These are phyloP conservation scores for Aspergillus glaucus DNA, from an alignment of 2,329 filamentous ascomycete genomes.

Conservation along the genomic window DNA sequence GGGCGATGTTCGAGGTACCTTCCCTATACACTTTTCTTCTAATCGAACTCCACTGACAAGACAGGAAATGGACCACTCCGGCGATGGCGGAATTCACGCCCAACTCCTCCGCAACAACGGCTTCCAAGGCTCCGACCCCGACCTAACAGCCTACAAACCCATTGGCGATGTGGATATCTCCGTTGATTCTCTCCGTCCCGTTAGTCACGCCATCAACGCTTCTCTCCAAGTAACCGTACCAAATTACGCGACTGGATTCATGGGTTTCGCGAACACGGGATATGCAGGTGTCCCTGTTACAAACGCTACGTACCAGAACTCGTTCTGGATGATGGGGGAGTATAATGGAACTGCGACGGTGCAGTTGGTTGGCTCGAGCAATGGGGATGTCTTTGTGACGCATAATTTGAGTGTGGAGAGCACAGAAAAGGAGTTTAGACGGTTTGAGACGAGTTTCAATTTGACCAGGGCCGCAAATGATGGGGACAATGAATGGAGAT, in stretches of 20 bases:
- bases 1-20: slow-evolving; percentile 32
- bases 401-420: slow-evolving; percentile 21
- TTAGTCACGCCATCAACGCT: slow-evolving; percentile 23
- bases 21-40: background rate
- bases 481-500: slow-evolving; percentile 24
- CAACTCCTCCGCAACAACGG: slow-evolving; percentile 22
- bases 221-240: slow-evolving; percentile 11
- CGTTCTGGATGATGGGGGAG: slow-evolving; percentile 28
- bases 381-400: slow-evolving; percentile 18
- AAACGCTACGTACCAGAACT: slow-evolving; percentile 19
- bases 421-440: background rate
- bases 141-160: slow-evolving; percentile 21
- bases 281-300: slow-evolving; percentile 26
- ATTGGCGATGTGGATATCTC: slow-evolving; percentile 21
- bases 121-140: slow-evolving; percentile 24
- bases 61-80: slow-evolving; percentile 32
- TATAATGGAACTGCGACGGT: slow-evolving; percentile 21
- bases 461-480: slow-evolving; percentile 12
- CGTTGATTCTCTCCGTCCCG: slow-evolving; percentile 17
- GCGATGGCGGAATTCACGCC: background rate
- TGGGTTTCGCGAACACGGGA: slow-evolving; percentile 43
- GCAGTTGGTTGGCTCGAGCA: slow-evolving; percentile 19
- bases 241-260: slow-evolving; percentile 18
- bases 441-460: slow-evolving; percentile 18
- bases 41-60: background rate